Conservation (phyloP, 2,329 filamentous ascomycete genomes). For the Aspergillus pseudoviridinutans region DNA sequence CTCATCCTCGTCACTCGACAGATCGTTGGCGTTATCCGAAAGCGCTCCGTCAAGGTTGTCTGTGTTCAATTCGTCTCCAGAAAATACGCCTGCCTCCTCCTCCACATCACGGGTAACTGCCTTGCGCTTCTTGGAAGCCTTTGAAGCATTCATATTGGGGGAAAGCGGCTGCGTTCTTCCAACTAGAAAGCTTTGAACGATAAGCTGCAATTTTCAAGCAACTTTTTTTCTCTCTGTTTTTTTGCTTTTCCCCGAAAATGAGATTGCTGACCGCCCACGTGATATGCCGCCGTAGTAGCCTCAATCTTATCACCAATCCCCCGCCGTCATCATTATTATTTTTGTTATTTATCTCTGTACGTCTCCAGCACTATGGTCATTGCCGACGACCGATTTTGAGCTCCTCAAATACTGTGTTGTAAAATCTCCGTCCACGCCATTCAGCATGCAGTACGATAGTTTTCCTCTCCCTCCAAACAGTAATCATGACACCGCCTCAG, state of each 20-base stretch:
- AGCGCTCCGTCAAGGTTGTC: constrained; percentile 41
- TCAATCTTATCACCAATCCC: constrained; percentile 17
- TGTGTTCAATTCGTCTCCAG: constrained; percentile 57
- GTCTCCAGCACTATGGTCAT: background rate
- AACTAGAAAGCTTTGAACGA: background rate
- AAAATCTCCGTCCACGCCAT: background rate
- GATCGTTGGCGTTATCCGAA: constrained; percentile 40
- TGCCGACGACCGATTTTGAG: background rate
- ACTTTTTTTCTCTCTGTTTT: constrained; percentile 22
- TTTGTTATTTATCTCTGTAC: background rate
- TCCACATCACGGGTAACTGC: constrained; percentile 53
- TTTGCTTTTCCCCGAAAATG: constrained; percentile 11
- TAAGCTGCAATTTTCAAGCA: constrained; percentile 9
- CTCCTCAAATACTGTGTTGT: background rate
- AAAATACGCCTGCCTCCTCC: constrained; percentile 48
- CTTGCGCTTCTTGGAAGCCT: constrained; percentile 60
- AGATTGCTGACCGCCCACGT: constrained; percentile 33
- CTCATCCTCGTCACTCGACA: constrained; percentile 35
- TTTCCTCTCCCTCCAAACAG: constrained; percentile 1
- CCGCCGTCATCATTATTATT: background rate
- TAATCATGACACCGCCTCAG: constrained; percentile 9
- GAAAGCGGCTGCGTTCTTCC: background rate
- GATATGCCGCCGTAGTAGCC: constrained; percentile 26
- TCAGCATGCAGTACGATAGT: constrained; percentile 11
- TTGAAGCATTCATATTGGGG: constrained; percentile 32